Percentiles rank a stretch among this genome's conserved stretches.
phyloP scores from a whole-genome alignment of 2,329 filamentous ascomycete genomes.

The Polychaeton citri region DNA sequence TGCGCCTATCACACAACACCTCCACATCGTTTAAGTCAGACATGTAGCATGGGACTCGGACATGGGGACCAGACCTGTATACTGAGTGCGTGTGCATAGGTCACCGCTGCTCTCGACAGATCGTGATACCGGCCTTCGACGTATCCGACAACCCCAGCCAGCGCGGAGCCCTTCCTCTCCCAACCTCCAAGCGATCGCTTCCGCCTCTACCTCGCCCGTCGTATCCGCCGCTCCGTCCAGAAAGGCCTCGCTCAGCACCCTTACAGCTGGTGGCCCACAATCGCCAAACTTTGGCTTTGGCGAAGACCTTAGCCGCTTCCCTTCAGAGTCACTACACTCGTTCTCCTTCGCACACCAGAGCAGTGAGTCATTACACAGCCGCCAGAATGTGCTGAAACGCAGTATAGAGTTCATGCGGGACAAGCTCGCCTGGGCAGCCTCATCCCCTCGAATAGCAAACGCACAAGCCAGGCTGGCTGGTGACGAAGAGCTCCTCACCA shows the following conservation, averaged over 20 bases:
- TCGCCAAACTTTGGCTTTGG: conserved; percentile 60
- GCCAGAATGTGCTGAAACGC: conserved; percentile 83
- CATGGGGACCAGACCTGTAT: too few species aligned
- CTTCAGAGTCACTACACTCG: conserved; percentile 89
- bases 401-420: conserved; percentile 96
- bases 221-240: conserved; percentile 47
- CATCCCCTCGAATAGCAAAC: conserved; percentile 62
- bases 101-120: conserved; percentile 60
- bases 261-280: conserved; percentile 45
- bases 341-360: conserved; percentile 97
- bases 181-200: conserved; percentile 61
- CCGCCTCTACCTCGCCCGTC: conserved; percentile 50
- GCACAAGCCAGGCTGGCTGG: conserved; percentile 72
- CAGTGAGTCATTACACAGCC: conserved; percentile 78
- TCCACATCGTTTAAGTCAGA: too few species aligned
- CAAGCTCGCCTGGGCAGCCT: conserved; percentile 67
- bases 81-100: conserved; percentile 34
- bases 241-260: conserved; percentile 36
- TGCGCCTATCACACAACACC: not conserved
- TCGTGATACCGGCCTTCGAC: conserved; percentile 54
- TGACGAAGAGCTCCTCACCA: conserved; percentile 75
- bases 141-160: conserved; percentile 62
- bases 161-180: conserved; percentile 52
- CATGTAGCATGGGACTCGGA: too few species aligned
- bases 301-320: conserved; percentile 86